These are phyloP conservation scores for Botrytis cinerea DNA, from an alignment of 2,329 filamentous ascomycete genomes.

Conservation along the genomic window DNA sequence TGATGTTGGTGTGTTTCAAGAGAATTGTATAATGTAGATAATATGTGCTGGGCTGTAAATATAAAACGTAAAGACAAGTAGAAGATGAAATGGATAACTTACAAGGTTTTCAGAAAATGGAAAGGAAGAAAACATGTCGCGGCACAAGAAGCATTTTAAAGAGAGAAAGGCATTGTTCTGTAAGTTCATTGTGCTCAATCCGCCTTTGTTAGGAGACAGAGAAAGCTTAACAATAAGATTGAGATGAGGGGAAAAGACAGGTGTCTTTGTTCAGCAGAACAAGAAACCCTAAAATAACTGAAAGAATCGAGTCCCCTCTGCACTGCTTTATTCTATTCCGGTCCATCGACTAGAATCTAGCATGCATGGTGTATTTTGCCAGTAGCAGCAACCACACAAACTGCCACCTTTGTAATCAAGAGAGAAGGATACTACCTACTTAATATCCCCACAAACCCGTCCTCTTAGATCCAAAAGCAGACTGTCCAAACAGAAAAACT, in stretches of 20 bases:
- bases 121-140: neutral
- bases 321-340: neutral
- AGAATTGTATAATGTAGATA: neutral
- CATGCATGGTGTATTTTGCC: neutral
- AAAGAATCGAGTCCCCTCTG: neutral
- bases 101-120: neutral
- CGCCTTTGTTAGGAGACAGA: neutral
- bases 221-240: neutral
- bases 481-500: neutral
- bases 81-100: neutral
- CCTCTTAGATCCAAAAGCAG: neutral
- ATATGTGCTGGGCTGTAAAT: neutral
- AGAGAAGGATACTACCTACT: neutral
- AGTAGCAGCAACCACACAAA: neutral
- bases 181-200: neutral
- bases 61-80: neutral
- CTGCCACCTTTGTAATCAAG: neutral
- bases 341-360: neutral
- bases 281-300: neutral
- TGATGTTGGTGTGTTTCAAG: neutral
- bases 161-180: neutral
- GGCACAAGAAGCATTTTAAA: neutral
- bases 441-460: neutral
- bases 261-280: neutral
- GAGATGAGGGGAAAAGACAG: neutral